Base-by-base conservation (phyloP, 345 rosid species). In the Mangifera indica region DNA sequence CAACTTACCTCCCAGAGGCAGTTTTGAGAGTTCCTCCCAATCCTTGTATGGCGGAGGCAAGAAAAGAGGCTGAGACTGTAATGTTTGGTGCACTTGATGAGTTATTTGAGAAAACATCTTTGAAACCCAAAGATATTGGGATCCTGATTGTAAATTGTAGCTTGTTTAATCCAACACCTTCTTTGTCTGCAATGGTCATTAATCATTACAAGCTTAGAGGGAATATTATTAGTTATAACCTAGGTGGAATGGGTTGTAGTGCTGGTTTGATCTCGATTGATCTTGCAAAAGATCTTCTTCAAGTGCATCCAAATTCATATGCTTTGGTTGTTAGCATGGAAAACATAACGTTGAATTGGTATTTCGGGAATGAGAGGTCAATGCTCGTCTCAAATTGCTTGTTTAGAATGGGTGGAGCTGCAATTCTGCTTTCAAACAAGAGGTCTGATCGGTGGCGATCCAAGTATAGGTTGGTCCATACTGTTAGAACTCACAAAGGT, bases 171-270 rank as follows among this genome's bases (percentile, higher is more conserved):
- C 89, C 87, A 0, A 83, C 87, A 0, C 87, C 89, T 46, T 85
- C 89, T 0, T 66, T 83, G n/a, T 85, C 87, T 13, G 87, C 87
- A 1, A 83, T 81, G 85, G 76, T 85, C 48, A 78, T 79, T 26
- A 85, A 85, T 54, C 78, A 76, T 74, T 83, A 83, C 69, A 85
- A 81, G 74, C 75, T 83, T 40, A 79, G 87, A 57, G 85, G 85
- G 9, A 85, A 85, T 73, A 80, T 83, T 6, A 70, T 72, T 21
- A 85, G 89, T 66, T 85, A 44, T 52, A 85, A 85, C 57, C 81
- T 85, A 15, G 85, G 87, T 0, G 89, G 85, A 0, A 85, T 85
- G 89, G 89, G 89, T 0, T 85, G 89, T 14, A 85, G 85, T 58
- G 87, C 87, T 0, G 87, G 87, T 15, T 85, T 0, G 48, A 44